Base-by-base conservation (phyloP, 2,329 filamentous ascomycete genomes). In the Colletotrichum scovillei region DNA sequence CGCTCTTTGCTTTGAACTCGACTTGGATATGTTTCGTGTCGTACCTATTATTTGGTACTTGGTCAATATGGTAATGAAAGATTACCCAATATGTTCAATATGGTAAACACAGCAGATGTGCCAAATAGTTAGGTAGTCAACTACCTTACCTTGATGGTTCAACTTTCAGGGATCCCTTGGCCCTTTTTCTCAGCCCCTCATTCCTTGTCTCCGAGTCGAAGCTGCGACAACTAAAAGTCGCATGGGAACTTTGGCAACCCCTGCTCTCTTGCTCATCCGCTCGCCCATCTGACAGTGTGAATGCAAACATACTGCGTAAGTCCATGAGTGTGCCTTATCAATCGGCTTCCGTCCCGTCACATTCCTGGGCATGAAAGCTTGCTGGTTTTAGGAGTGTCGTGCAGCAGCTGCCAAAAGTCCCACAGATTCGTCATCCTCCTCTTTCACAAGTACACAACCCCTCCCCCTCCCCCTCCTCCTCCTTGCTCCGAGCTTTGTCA, bases 401-500 rank as follows among this genome's bases (percentile, higher is more conserved):
- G 38, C 24, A 38, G 58, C 46, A 53, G 46, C 46, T 72, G 59
- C 69, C 66, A 24, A 59, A 30, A 59, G 58, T 59, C 65, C 53
- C 66, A 64, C 65, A 55, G 46, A 73, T 65, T 70, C 70, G 70
- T 65, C 70, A 73, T 73, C 69, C 65, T 55, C 55, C 49, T 35
- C 52, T 32, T 14, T 8, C 26, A 11, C 53, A 46, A 69, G 58
- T 53, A 42, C 69, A 65, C n/a, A 7, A 22, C 32, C 24, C 30
- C 8, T n/a, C 14, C 22, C 30, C 8, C 22, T 26, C 3, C 5
- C 52, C n/a, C 19, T 26, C 35, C 67, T 35, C 57, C 69, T 30
- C 64, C 64, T 64, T n/a, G 22, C 55, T 59, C 62, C 49, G 49
- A 71, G 69, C 69, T 72, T 69, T 69, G 58, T 72, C 69, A 72